Conservation (phyloP, 345 rosid genomes). For the Adansonia digitata region DNA sequence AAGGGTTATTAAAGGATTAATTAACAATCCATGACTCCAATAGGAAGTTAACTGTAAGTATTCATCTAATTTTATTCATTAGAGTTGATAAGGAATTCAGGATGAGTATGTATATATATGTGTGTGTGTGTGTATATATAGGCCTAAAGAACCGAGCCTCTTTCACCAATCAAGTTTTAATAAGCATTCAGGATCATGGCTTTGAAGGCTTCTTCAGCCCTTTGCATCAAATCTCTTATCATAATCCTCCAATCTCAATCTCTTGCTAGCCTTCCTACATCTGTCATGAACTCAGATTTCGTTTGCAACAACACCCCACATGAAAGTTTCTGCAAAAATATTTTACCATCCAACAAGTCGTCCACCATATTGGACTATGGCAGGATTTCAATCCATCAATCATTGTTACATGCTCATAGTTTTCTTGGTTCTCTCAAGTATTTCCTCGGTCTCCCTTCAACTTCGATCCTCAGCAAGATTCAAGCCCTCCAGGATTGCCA, state of each 20-base stretch:
- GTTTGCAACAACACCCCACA: constrained; percentile 23
- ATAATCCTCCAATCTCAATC: constrained; percentile 15
- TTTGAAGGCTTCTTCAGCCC: not conserved
- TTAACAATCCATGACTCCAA: not conserved
- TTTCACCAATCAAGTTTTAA: not conserved
- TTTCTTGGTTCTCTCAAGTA: constrained; percentile 12
- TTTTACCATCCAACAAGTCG: constrained; percentile 9
- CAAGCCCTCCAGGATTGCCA: constrained; percentile 27
- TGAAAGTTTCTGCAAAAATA: constrained; percentile 20
- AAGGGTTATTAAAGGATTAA: too few species aligned
- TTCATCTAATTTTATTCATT: not conserved
- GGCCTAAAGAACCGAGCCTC: not conserved
- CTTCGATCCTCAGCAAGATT: not conserved
- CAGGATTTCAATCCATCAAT: constrained; percentile 14
- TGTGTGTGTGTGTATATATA: not conserved
- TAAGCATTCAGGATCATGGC: not conserved
- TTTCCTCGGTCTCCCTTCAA: constrained; percentile 10
- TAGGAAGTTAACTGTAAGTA: too few species aligned
- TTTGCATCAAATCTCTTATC: constrained; percentile 1
- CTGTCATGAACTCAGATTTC: not conserved
- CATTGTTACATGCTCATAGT: constrained; percentile 16
- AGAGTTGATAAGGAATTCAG: not conserved
- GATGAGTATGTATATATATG: too few species aligned
- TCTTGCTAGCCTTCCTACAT: not conserved
- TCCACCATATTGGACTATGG: constrained; percentile 21